phyloP scores from a whole-genome alignment of 805 yeast genomes.

The Candida chauliodis region DNA sequence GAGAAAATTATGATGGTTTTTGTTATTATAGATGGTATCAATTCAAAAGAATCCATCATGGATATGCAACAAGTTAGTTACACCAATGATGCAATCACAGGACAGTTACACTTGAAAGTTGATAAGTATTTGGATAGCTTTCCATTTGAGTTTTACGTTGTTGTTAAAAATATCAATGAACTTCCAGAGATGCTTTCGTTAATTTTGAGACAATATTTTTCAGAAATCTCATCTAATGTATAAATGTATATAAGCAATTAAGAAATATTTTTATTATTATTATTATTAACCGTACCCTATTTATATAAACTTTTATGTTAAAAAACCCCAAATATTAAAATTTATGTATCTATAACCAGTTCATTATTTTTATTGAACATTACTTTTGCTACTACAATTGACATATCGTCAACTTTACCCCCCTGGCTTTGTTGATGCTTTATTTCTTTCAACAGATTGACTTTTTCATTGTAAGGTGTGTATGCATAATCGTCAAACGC shows the following conservation, averaged over 20 bases:
- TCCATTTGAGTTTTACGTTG: slow-evolving; percentile 96
- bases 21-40: slow-evolving; percentile 88
- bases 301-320: slow-evolving; percentile 1
- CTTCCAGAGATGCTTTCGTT: slow-evolving; percentile 87
- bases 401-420: slow-evolving; percentile 55
- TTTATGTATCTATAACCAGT: too few relatives aligned
- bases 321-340: slow-evolving; percentile 4
- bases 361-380: slow-evolving; percentile 6
- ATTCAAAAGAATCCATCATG: slow-evolving; percentile 78
- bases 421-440: slow-evolving; percentile 36
- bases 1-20: slow-evolving; percentile 92
- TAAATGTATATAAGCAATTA: slow-evolving; percentile 1
- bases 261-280: slow-evolving; percentile 1
- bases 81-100: slow-evolving; percentile 57
- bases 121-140: slow-evolving; percentile 84
- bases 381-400: slow-evolving; percentile 48
- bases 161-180: slow-evolving; percentile 83
- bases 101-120: slow-evolving; percentile 70
- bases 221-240: slow-evolving; percentile 45
- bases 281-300: slow-evolving; percentile 1
- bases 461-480: slow-evolving; percentile 52
- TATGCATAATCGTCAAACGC: slow-evolving; percentile 52
- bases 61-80: slow-evolving; percentile 94
- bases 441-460: slow-evolving; percentile 36
- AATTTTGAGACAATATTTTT: slow-evolving; percentile 87